Conservation (phyloP, 2,329 filamentous ascomycete genomes). For the Xylariaceae sp. region DNA sequence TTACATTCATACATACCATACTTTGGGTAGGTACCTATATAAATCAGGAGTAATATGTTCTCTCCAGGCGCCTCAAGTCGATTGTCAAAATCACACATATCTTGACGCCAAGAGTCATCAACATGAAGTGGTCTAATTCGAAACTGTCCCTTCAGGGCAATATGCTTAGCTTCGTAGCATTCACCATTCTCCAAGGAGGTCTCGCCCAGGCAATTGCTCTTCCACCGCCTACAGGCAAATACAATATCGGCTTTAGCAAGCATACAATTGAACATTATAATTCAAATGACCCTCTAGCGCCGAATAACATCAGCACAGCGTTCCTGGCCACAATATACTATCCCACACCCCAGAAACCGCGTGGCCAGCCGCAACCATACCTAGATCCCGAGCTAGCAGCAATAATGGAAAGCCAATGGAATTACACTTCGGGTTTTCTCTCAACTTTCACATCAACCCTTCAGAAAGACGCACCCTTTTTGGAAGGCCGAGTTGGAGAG, state of each 20-base stretch:
- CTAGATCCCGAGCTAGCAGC: constrained; percentile 33
- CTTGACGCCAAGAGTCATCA: neutral
- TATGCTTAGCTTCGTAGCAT: neutral
- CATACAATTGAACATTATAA: constrained; percentile 31
- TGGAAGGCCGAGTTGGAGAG: constrained; percentile 3
- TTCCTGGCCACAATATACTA: constrained; percentile 38
- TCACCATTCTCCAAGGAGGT: neutral
- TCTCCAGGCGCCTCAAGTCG: too few relatives aligned
- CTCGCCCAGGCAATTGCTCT: neutral
- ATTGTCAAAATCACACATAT: too few relatives aligned
- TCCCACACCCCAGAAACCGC: constrained; percentile 32
- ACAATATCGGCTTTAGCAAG: constrained; percentile 33
- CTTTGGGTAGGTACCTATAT: too few relatives aligned
- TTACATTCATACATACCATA: too few relatives aligned
- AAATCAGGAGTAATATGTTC: too few relatives aligned
- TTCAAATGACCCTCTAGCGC: constrained; percentile 31
- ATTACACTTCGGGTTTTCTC: constrained; percentile 29
- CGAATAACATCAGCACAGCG: constrained; percentile 36
- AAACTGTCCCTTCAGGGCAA: neutral
- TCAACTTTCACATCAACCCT: constrained; percentile 30
- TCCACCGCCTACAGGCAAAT: constrained; percentile 13
- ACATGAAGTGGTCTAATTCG: neutral
- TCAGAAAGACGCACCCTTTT: constrained; percentile 20
- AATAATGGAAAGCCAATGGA: constrained; percentile 22
- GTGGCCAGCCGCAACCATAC: constrained; percentile 26